Conservation (phyloP, 495 filamentous ascomycete genomes). For the Talaromyces thailandensis region DNA sequence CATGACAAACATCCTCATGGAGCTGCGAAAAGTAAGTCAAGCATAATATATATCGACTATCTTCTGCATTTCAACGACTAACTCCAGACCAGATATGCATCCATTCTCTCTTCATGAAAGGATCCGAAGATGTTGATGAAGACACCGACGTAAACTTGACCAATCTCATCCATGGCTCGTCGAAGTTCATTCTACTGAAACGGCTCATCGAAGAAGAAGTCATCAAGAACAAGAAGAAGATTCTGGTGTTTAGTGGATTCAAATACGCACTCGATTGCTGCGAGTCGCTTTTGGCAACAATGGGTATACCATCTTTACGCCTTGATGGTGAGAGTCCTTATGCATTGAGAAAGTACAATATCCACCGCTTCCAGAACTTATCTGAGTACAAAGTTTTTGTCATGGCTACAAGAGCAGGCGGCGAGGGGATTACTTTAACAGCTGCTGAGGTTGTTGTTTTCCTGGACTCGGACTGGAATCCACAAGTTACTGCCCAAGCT, state of each 20-base stretch:
- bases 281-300: slow-evolving; percentile 47
- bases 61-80: neutral
- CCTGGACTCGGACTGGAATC: slow-evolving; percentile 61
- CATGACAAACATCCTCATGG: slow-evolving; percentile 53
- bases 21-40: slow-evolving; percentile 43
- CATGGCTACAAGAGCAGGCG: slow-evolving; percentile 55
- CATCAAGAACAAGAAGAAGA: slow-evolving; percentile 46
- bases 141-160: slow-evolving; percentile 40
- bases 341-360: slow-evolving; percentile 47
- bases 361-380: slow-evolving; percentile 49
- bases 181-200: slow-evolving; percentile 56
- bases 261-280: slow-evolving; percentile 49
- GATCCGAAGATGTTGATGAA: slow-evolving; percentile 36
- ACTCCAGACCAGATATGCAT: neutral
- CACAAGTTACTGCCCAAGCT: slow-evolving; percentile 51
- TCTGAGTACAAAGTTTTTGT: slow-evolving; percentile 49
- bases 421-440: slow-evolving; percentile 55
- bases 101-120: slow-evolving; percentile 47
- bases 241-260: slow-evolving; percentile 57
- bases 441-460: slow-evolving; percentile 54
- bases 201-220: slow-evolving; percentile 52
- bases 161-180: slow-evolving; percentile 47
- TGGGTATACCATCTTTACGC: slow-evolving; percentile 40
- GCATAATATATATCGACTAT: neutral
- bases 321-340: slow-evolving; percentile 49